Evolutionary conservation across 2,329 filamentous ascomycete genomes (phyloP).

Genomic region (Exophiala aquamarina): DNA sequence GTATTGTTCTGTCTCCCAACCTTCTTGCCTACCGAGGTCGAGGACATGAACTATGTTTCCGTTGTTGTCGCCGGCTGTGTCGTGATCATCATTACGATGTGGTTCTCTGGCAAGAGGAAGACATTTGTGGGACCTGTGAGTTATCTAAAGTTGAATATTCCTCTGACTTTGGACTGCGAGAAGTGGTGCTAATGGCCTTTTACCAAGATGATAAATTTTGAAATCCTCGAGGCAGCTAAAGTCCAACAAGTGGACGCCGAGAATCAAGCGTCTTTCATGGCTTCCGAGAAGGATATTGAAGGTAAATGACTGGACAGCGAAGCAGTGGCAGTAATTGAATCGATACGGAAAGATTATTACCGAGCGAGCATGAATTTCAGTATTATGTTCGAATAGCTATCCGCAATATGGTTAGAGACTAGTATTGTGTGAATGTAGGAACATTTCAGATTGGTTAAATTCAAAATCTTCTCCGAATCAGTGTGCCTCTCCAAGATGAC

Average conservation of each 20-base stretch:
- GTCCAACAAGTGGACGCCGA: conserved; percentile 9
- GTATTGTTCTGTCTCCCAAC: conserved; percentile 33
- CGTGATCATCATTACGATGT: conserved; percentile 11
- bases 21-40: conserved; percentile 39
- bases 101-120: conserved; percentile 14
- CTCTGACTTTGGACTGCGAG: neutral
- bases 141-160: neutral
- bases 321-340: too few relatives aligned
- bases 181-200: conserved; percentile 4
- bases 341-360: too few relatives aligned
- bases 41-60: conserved; percentile 50
- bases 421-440: too few relatives aligned
- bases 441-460: too few relatives aligned
- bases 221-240: conserved; percentile 9
- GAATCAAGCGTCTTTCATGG: conserved; percentile 5
- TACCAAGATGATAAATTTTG: conserved; percentile 9
- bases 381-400: neutral
- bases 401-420: neutral
- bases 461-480: too few relatives aligned
- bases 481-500: too few relatives aligned
- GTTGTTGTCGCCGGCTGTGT: conserved; percentile 41
- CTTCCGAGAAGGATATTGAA: conserved; percentile 4
- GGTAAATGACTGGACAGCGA: conserved; percentile 3
- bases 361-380: neutral
- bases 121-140: conserved; percentile 10